phyloP scores from a whole-genome alignment of 2,329 filamentous ascomycete genomes.

The Fusarium austroafricanum region DNA sequence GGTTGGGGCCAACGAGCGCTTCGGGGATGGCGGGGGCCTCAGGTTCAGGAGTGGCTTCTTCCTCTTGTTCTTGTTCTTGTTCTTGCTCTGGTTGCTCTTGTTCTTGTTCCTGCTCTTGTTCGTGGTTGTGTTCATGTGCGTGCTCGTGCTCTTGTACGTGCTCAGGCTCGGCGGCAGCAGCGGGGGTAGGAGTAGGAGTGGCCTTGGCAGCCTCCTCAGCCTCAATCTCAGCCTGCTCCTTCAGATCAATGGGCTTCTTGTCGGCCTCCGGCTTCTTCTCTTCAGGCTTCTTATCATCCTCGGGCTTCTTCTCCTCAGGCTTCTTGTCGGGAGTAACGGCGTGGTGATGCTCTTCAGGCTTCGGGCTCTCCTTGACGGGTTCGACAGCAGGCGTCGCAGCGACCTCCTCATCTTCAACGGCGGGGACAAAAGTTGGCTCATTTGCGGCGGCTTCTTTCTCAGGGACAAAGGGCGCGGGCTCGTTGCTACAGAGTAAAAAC shows the following conservation, averaged over 20 bases:
- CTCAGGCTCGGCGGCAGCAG: not conserved
- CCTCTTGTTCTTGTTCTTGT: not conserved
- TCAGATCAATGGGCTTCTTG: not conserved
- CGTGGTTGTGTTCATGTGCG: not conserved
- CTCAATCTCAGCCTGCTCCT: not conserved
- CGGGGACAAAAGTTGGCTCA: constrained; percentile 14
- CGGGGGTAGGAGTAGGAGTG: not conserved
- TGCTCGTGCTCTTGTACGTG: not conserved
- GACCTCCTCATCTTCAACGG: constrained; percentile 11
- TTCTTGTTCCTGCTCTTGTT: not conserved
- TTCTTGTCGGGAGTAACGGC: not conserved
- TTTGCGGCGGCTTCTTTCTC: constrained; percentile 25
- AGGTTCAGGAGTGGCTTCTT: not conserved
- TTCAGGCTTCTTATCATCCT: not conserved
- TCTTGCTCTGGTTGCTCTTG: not conserved
- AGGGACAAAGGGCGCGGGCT: constrained; percentile 25
- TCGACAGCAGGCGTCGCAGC: constrained; percentile 7
- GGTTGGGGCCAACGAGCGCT: constrained; percentile 1
- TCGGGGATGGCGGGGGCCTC: constrained; percentile 16
- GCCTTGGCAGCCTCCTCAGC: constrained; percentile 9
- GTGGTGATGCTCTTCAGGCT: not conserved
- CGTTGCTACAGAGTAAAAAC: no score
- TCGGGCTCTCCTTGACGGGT: not conserved
- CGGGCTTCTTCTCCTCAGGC: not conserved
- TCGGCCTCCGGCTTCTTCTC: not conserved